Base-by-base conservation (phyloP, 2,329 filamentous ascomycete genomes). In the Diaporthe citri region DNA sequence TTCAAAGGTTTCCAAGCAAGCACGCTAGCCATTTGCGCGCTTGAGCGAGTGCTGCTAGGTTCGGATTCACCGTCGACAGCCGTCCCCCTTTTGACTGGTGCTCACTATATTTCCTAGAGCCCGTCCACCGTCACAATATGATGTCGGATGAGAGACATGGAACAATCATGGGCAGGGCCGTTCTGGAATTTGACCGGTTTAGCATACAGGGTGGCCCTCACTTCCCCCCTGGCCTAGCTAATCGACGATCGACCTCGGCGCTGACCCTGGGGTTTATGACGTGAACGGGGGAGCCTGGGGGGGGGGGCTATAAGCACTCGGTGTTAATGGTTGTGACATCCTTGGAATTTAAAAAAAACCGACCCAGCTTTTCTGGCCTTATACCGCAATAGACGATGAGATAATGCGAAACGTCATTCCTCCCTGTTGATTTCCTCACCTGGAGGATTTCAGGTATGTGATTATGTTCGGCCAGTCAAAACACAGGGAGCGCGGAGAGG, bases 231-330 rank as follows among this genome's bases (percentile, higher is more conserved):
- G 64, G 13, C 2, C 34, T 22, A 39, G 62, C 10, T 22, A 6
- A 67, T 67, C 64, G 64, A 34, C 64, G 64, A 52, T 67, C 64
- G 8, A 67, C 20, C 17, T 52, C 31, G 64, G 46, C 46, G 46
- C 46, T 52, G 31, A 67, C 31, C 64, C 64, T 67, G 64, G 64
- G 64, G 46, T 25, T 31, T 52, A 67, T 67, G 64, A 67, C 64
- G 64, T 67, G 64, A 67, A 67, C 12, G 28, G 52, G 52, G 39
- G 39, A 25, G 17, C 1, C 39, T 2, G 5, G 25, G 60, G 48
- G 64, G 22, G 25, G 48, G 64, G 22, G 25, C 64, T 69, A 55
- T 69, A 69, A 13, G 28, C 17, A 28, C n/a, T 28, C 31, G 46
- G 64, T 52, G 48, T 41, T 69, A 69, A 55, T 69, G 64, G 64